phyloP scores from a whole-genome alignment of 139 green algal species.

The Yamagishiella unicocca region DNA sequence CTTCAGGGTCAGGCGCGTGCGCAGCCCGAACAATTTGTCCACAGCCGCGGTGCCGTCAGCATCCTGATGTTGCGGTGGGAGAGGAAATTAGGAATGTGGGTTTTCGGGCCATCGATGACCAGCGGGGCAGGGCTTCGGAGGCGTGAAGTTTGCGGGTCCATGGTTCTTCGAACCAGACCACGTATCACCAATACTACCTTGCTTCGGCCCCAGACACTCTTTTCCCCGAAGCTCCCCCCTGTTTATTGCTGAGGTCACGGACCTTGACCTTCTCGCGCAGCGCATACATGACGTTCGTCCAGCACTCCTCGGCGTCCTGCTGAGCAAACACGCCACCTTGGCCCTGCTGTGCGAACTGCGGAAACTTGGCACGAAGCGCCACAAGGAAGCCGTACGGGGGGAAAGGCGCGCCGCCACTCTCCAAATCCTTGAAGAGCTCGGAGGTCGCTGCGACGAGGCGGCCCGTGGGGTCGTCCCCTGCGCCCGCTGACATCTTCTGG shows the following conservation, averaged over 20 bases:
- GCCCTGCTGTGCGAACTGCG: slow-evolving; percentile 93
- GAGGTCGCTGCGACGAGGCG: slow-evolving; percentile 71
- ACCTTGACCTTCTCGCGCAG: slow-evolving; percentile 84
- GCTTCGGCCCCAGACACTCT: too few relatives aligned
- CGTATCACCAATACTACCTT: too few relatives aligned
- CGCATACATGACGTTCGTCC: slow-evolving; percentile 87
- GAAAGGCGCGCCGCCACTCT: slow-evolving; percentile 75
- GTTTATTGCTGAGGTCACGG: too few relatives aligned
- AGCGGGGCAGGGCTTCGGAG: too few relatives aligned
- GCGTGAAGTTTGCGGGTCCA: too few relatives aligned
- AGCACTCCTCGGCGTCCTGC: slow-evolving; percentile 99
- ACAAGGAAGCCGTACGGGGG: slow-evolving; percentile 87
- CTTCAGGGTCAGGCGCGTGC: slow-evolving; percentile 78
- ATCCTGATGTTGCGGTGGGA: too few relatives aligned
- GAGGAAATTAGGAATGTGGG: too few relatives aligned
- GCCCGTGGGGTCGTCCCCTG: slow-evolving; percentile 13
- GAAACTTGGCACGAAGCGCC: slow-evolving; percentile 85
- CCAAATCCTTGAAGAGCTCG: slow-evolving; percentile 87
- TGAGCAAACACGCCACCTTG: slow-evolving; percentile 86
- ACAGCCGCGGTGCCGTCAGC: slow-evolving; percentile 58
- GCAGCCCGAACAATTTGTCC: slow-evolving; percentile 89
- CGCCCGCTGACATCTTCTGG: background rate
- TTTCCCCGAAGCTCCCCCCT: too few relatives aligned
- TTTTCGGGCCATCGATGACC: too few relatives aligned
- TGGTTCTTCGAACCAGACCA: too few relatives aligned